A percentile compares a stretch with the other conserved stretches of the same genome.
Conservation (phyloP, 2,329 filamentous ascomycete species). For the Fusarium longipes region DNA sequence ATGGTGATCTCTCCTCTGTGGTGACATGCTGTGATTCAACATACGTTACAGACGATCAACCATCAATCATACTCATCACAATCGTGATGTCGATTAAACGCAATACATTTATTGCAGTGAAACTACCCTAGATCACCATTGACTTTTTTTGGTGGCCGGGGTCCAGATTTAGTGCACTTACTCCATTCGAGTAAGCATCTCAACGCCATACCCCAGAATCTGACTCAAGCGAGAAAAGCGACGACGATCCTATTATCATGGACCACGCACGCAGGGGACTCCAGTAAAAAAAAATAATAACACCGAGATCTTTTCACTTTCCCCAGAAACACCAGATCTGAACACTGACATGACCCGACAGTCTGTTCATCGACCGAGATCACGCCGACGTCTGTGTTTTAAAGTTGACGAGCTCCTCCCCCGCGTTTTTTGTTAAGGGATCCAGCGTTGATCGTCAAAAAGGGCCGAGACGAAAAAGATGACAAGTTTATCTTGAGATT, state of each 20-base stretch:
- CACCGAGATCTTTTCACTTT: conserved; percentile 1
- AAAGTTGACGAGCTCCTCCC: conserved; percentile 6
- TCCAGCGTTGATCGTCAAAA: not conserved
- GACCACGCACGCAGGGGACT: not conserved
- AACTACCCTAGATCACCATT: conserved; percentile 20
- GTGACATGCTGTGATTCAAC: not conserved
- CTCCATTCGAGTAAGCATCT: conserved; percentile 3
- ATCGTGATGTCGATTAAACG: not conserved
- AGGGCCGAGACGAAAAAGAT: not conserved
- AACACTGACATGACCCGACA: not conserved
- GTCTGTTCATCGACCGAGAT: not conserved
- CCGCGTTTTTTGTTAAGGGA: not conserved
- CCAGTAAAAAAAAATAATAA: conserved; percentile 1
- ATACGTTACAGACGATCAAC: not conserved
- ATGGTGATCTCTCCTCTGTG: not conserved
- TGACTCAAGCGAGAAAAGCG: not conserved
- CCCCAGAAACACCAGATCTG: not conserved
- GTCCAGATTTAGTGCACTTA: not conserved
- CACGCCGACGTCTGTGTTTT: conserved; percentile 5
- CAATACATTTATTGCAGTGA: not conserved
- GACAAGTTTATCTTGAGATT: not conserved
- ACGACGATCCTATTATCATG: not conserved
- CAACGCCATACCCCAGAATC: not conserved
- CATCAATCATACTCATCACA: not conserved
- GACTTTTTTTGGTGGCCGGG: not conserved